Base-by-base conservation (phyloP, 192 early-diverging fungal species). In the Mortierella hygrophila region DNA sequence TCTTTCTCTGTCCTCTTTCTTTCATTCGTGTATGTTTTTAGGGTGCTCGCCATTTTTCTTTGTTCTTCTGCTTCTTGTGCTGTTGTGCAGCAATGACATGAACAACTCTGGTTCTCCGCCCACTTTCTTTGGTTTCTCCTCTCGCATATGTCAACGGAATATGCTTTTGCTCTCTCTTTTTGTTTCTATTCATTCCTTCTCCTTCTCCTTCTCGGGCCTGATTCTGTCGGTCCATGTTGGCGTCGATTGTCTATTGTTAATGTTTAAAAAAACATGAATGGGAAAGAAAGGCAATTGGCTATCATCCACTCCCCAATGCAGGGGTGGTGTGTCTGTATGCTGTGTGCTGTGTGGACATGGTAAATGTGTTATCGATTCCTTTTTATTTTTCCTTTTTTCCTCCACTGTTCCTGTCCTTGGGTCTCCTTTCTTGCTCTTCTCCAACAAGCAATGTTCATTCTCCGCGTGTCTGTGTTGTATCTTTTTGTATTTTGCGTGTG, bases 1-100 rank as follows among this genome's bases (percentile, higher is more conserved):
- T 73, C 60, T 75, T 42, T 29, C 70, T 42, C 37, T 60, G 20
- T 73, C 42, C 40, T 6, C 29, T 49, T 52, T 72, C 49, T 72
- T 11, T 37, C 68, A 42, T 23, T 68, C 18, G 20, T 68, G 60
- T 29, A 26, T 4, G 60, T 32, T 32, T 65, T 65, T 26, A 65
- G 60, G 60, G 60, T 65, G 60, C 60, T 65, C 60, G 32, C 29
- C 60, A 15, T 65, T 65, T 65, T 15, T 65, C 11, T 65, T 32
- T 65, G 4, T 60, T 5, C 23, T 60, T 23, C 18, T 55, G 54
- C 21, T 26, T 60, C 21, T 26, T 26, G 1, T 60, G 49, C 20
- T 20, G 49, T 20, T 52, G 49, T 52, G 49, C 49, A 20, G 15
- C 49, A 52, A 16, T 52, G 16, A 20, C 18, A 18, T 20, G 16